Conservation (phyloP, 2,329 filamentous ascomycete genomes). For the Diaporthe sp. region DNA sequence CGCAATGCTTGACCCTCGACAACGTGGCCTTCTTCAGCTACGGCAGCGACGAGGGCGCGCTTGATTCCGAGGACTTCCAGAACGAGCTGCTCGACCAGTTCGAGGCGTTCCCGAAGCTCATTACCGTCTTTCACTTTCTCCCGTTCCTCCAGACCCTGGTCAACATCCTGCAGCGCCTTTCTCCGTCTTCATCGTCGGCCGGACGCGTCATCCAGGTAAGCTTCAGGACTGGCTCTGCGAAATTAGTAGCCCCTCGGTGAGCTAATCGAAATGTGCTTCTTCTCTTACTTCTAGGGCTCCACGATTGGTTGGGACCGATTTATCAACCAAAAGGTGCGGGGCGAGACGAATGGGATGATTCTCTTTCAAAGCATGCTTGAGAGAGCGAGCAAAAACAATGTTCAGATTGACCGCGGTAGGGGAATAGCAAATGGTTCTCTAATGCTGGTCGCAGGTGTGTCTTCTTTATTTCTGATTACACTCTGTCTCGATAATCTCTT, state of each 20-base stretch:
- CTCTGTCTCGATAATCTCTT: too few species aligned
- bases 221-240: too few species aligned
- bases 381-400: constrained; percentile 1
- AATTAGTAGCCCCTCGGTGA: too few species aligned
- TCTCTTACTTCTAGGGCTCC: not conserved
- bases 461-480: not conserved
- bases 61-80: not conserved
- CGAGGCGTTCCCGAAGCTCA: constrained; percentile 3
- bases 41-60: not conserved
- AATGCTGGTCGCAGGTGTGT: constrained; percentile 19
- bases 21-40: constrained; percentile 6
- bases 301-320: constrained; percentile 8
- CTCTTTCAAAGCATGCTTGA: constrained; percentile 18
- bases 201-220: constrained; percentile 10
- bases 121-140: not conserved
- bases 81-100: constrained; percentile 13
- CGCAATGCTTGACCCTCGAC: constrained; percentile 5
- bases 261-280: not conserved
- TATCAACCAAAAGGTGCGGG: not conserved
- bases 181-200: not conserved
- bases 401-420: constrained; percentile 6
- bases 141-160: not conserved
- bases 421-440: constrained; percentile 16
- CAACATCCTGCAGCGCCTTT: constrained; percentile 11
- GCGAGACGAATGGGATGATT: constrained; percentile 11